phyloP scores from a whole-genome alignment of 306 rosid species.

The Pyrus bretschneideri region DNA sequence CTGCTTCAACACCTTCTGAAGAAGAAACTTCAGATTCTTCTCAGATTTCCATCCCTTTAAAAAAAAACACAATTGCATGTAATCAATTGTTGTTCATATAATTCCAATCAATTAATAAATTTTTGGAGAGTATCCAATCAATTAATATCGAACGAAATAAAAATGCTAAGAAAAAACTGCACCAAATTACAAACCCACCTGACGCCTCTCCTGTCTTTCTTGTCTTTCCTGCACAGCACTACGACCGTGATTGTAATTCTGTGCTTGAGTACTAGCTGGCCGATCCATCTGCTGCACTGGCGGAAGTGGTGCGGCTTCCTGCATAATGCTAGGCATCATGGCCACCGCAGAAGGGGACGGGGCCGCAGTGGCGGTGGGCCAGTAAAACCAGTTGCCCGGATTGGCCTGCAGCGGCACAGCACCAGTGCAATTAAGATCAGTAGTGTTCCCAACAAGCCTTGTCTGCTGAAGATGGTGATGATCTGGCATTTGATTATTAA shows the following conservation, averaged over 20 bases:
- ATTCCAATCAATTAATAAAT: neutral
- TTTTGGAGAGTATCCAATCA: neutral
- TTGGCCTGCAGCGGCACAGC: constrained; percentile 17
- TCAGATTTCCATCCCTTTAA: constrained; percentile 89
- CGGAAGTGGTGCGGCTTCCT: neutral
- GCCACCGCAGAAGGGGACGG: neutral
- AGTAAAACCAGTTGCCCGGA: constrained; percentile 62
- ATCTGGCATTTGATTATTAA: constrained; percentile 31
- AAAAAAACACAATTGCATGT: neutral
- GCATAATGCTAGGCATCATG: constrained; percentile 18
- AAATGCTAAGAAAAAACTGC: neutral
- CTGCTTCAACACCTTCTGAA: constrained; percentile 94
- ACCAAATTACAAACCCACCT: constrained; percentile 30
- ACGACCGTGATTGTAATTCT: constrained; percentile 28
- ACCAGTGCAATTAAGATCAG: constrained; percentile 33
- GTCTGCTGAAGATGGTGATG: constrained; percentile 26
- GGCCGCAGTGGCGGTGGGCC: constrained; percentile 43
- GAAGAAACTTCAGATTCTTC: constrained; percentile 84
- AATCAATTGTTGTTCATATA: neutral
- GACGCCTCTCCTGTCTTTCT: constrained; percentile 45
- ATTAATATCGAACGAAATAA: neutral
- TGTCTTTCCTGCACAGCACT: constrained; percentile 28
- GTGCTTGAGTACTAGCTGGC: constrained; percentile 29
- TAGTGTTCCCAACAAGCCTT: constrained; percentile 22
- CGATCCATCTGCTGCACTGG: constrained; percentile 24